Evolutionary conservation across 768 basidiomycete genomes (phyloP).

Genomic region (Saitozyma podzolica): DNA sequence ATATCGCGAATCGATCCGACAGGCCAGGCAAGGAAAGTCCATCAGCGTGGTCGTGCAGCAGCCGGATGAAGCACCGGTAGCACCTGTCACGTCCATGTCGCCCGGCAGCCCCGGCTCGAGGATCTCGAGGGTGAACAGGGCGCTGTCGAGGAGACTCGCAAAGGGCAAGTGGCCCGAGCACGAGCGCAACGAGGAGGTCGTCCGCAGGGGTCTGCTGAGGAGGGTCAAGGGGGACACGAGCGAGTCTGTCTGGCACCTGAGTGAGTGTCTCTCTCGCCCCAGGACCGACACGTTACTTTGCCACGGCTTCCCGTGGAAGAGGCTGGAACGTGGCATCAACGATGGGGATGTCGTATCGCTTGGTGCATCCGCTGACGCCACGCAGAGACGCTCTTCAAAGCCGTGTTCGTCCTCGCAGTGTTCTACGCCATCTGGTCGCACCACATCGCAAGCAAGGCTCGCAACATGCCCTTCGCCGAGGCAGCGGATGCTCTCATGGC

Average conservation of each 20-base stretch:
- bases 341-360: no score
- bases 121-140: slow-evolving; percentile 19
- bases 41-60: slow-evolving; percentile 16
- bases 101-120: slow-evolving; percentile 3
- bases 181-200: background rate
- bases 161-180: slow-evolving; percentile 12
- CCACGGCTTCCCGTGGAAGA: no score
- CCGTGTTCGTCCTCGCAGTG: slow-evolving; percentile 18
- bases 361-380: background rate
- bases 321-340: no score
- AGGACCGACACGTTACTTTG: background rate
- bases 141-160: slow-evolving; percentile 17
- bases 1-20: slow-evolving; percentile 48
- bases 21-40: slow-evolving; percentile 15
- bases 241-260: slow-evolving; percentile 29
- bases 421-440: slow-evolving; percentile 31
- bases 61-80: background rate
- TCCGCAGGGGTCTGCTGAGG: slow-evolving; percentile 6
- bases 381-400: slow-evolving; percentile 29
- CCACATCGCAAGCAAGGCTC: slow-evolving; percentile 7
- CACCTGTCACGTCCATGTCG: background rate
- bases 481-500: no score
- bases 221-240: slow-evolving; percentile 8
- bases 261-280: slow-evolving; percentile 13
- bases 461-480: slow-evolving; percentile 4